Base-by-base conservation (phyloP, 257 asterid species). In the Petunia axillaris region DNA sequence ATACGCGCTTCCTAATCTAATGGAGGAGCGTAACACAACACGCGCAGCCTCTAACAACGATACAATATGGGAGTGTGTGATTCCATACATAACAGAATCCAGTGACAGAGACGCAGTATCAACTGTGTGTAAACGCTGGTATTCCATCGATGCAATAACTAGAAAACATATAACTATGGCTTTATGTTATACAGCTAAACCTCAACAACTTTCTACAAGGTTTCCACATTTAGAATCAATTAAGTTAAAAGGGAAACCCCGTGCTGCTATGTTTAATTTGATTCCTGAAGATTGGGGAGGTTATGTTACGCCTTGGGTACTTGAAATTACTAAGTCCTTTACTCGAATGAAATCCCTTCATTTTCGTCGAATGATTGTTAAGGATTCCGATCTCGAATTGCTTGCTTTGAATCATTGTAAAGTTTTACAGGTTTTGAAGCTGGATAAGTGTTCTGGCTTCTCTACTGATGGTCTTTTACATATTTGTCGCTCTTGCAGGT, bases 231-330 rank as follows among this genome's bases (percentile, higher is more conserved):
- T 94, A 7, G 95, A 93, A 88, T 94, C 98, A 54, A 79, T 94
- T 83, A 88, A 90, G 84, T 88, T 93, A 4, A 91, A 93, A 85
- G 98, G 97, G 11, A 91, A 93, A 89, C 98, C 98, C 64, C 93
- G 98, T 76, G 97, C 98, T 11, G 91, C 97, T 65, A 94, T 92
- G 98, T 94, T 91, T 50, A 92, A 91, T 76, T 55, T 92, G 86
- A 92, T 92, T 59, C 94, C 95, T 0, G 95, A 91, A 55, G 93
- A 94, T 71, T 91, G 97, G 98, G 98, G 97, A 2, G 97, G 97
- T 2, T 90, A 85, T 14, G 98, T 85, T 10, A 85, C 87, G 8
- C 95, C 94, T 0, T 94, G 98, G 98, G 88, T 92, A 50, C 85
- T 85, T 39, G 94, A 94, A 59, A 91, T 92, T 9, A 52, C 81